Conservation (phyloP, 73 alveolate genomes). For the Stentor coeruleus region DNA sequence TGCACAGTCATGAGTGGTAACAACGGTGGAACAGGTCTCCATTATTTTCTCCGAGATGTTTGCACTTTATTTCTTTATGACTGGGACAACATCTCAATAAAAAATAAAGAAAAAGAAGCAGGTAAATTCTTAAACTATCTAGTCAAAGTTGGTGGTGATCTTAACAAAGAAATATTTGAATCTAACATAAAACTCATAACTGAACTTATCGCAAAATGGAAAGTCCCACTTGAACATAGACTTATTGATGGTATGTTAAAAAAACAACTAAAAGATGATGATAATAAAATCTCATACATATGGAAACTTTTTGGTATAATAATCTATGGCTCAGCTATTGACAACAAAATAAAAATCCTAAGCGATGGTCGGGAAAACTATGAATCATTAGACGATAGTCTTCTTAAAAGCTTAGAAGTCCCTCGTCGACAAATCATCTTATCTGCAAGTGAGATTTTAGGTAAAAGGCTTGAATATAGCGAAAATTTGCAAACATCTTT, state of each 20-base stretch:
- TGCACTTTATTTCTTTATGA: constrained; percentile 74
- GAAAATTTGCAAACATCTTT: background rate
- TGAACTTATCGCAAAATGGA: constrained; percentile 76
- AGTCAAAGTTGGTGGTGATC: constrained; percentile 74
- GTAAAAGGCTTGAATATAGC: constrained; percentile 36
- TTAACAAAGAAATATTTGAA: constrained; percentile 62
- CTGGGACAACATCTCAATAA: constrained; percentile 55
- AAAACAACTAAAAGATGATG: constrained; percentile 37
- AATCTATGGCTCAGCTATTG: constrained; percentile 66
- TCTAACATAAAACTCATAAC: constrained; percentile 74
- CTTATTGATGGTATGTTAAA: constrained; percentile 59
- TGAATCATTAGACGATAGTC: background rate
- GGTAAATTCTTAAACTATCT: constrained; percentile 58
- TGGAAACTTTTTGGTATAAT: constrained; percentile 86
- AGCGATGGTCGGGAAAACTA: background rate
- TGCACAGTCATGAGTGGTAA: constrained; percentile 65
- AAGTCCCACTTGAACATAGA: constrained; percentile 59
- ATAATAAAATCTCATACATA: constrained; percentile 59
- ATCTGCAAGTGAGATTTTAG: constrained; percentile 56
- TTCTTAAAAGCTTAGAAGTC: constrained; percentile 30
- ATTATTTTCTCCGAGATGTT: constrained; percentile 95
- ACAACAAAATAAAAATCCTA: constrained; percentile 41
- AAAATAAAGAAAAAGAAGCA: constrained; percentile 50
- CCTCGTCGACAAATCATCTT: constrained; percentile 35
- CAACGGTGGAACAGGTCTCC: constrained; percentile 96